These are phyloP conservation scores for Citrus unshiu DNA, from an alignment of 345 rosid genomes.

Conservation along the genomic window DNA sequence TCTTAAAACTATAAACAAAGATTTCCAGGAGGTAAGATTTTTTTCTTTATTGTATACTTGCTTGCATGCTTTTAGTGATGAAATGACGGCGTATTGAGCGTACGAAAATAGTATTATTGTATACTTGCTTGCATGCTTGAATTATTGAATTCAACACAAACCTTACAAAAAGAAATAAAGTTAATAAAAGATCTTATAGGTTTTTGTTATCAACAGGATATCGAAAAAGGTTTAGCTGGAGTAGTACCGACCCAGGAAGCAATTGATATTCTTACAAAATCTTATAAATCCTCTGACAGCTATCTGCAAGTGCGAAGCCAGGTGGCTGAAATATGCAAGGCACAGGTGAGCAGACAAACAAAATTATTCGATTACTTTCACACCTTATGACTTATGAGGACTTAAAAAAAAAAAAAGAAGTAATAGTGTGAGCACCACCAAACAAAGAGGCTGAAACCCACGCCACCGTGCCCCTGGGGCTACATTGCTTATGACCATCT, in stretches of 20 bases:
- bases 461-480: too few species aligned
- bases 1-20: slow-evolving; percentile 42
- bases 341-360: slow-evolving; percentile 20
- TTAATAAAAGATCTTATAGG: background rate
- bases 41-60: background rate
- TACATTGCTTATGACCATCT: background rate
- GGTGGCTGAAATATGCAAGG: slow-evolving; percentile 23
- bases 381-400: too few species aligned
- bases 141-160: too few species aligned
- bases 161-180: background rate
- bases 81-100: too few species aligned
- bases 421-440: background rate
- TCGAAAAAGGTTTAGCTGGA: slow-evolving; percentile 31
- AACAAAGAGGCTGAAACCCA: too few species aligned
- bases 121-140: too few species aligned
- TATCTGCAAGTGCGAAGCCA: slow-evolving; percentile 25
- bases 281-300: slow-evolving; percentile 35
- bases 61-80: too few species aligned
- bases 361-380: background rate
- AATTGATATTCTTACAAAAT: slow-evolving; percentile 28
- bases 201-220: slow-evolving; percentile 25
- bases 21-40: slow-evolving; percentile 35
- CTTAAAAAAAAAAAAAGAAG: too few species aligned
- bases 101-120: too few species aligned
- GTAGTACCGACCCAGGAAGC: slow-evolving; percentile 34